Conservation (phyloP, 352 stramenopile genomes). For the Blastocystis sp. region DNA sequence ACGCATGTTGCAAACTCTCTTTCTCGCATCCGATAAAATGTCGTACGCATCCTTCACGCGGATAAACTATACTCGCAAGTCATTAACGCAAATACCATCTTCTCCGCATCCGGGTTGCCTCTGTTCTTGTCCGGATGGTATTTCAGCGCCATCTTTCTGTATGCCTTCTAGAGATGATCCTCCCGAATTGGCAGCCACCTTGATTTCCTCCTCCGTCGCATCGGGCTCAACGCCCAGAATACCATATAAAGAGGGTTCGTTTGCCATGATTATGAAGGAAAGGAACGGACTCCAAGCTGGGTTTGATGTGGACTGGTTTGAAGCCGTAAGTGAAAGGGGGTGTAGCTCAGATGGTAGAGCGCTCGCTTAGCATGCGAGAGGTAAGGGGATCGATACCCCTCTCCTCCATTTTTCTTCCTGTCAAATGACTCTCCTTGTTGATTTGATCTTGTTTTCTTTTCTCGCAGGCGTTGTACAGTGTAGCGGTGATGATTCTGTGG, state of each 20-base stretch:
- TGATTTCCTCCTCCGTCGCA: conserved; percentile 66
- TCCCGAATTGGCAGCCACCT: not conserved
- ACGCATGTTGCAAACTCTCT: conserved; percentile 9
- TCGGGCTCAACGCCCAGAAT: conserved; percentile 37
- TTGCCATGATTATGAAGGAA: conserved; percentile 16
- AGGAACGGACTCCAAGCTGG: conserved; percentile 11
- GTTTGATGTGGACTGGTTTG: not conserved
- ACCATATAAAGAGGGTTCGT: conserved; percentile 32
- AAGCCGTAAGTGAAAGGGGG: not conserved
- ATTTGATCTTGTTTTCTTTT: conserved; percentile 40
- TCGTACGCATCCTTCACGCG: conserved; percentile 66
- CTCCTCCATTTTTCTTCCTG: conserved; percentile 56
- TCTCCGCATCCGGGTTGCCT: conserved; percentile 46
- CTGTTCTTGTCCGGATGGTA: conserved; percentile 70
- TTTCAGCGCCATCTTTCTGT: conserved; percentile 47
- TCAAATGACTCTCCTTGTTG: conserved; percentile 14
- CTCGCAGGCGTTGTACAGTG: not conserved
- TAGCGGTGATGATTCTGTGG: not conserved
- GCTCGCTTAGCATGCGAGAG: conserved; percentile 61
- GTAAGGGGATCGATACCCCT: conserved; percentile 61
- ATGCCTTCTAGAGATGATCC: conserved; percentile 47
- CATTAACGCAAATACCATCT: not conserved
- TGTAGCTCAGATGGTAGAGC: conserved; percentile 68
- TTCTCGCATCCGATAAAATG: conserved; percentile 61
- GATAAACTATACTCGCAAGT: conserved; percentile 10